Conservation (phyloP, 2,329 filamentous ascomycete species). For the Botryotinia globosa region DNA sequence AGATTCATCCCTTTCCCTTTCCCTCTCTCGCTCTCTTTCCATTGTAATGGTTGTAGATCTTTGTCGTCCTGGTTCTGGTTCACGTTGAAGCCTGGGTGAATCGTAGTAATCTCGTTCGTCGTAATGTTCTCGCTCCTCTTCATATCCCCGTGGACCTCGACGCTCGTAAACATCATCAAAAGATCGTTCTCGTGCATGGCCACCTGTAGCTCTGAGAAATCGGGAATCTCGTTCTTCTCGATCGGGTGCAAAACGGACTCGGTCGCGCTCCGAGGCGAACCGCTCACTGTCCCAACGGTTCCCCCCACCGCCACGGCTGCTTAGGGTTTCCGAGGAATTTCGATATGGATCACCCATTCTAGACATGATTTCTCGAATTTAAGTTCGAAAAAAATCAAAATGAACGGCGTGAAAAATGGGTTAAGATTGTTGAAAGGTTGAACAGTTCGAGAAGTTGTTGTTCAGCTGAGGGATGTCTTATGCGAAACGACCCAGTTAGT, state of each 20-base stretch:
- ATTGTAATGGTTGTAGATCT: conserved; percentile 37
- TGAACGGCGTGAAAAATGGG: neutral
- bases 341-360: conserved; percentile 37
- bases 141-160: conserved; percentile 38
- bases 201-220: conserved; percentile 43
- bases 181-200: conserved; percentile 46
- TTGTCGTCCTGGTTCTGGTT: conserved; percentile 40
- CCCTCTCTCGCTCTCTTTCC: conserved; percentile 30
- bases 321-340: conserved; percentile 38
- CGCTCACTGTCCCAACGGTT: conserved; percentile 56
- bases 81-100: conserved; percentile 37
- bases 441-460: neutral
- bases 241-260: conserved; percentile 41
- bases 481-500: neutral
- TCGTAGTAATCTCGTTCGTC: conserved; percentile 46
- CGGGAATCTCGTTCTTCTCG: conserved; percentile 51
- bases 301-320: conserved; percentile 30
- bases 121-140: conserved; percentile 39
- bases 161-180: conserved; percentile 51
- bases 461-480: conserved; percentile 17
- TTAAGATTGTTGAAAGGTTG: neutral
- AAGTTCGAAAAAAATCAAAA: neutral
- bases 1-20: conserved; percentile 32
- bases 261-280: conserved; percentile 46
- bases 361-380: conserved; percentile 25